A percentile compares a stretch with the other conserved stretches of the same genome.
These are phyloP conservation scores for Rhizophora apiculata DNA, from an alignment of 345 rosid genomes.

Conservation along the genomic window DNA sequence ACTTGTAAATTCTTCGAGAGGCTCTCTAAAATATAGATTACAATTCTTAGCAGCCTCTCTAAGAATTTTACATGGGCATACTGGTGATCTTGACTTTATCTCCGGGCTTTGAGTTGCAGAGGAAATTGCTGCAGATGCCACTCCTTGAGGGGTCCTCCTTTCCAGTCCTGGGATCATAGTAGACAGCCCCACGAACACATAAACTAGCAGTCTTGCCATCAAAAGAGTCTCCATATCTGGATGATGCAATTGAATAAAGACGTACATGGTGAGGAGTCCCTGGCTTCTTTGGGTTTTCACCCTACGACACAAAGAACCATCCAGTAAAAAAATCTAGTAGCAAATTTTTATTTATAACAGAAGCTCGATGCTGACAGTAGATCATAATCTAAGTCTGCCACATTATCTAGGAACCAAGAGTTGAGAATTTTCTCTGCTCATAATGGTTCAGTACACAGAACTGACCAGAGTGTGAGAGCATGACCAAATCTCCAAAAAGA, in stretches of 20 bases:
- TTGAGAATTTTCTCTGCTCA: no score
- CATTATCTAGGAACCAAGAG: no score
- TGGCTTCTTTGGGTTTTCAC: slow-evolving; percentile 95
- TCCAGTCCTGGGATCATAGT: slow-evolving; percentile 87
- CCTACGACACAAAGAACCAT: slow-evolving; percentile 35
- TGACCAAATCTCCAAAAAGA: no score
- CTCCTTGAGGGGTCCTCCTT: slow-evolving; percentile 86
- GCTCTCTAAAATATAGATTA: no score
- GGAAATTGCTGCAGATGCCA: slow-evolving; percentile 90
- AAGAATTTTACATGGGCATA: slow-evolving; percentile 21
- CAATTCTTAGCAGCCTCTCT: neutral
- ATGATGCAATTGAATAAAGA: slow-evolving; percentile 91
- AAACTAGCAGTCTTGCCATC: slow-evolving; percentile 89
- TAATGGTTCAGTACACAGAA: no score
- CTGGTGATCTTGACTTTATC: slow-evolving; percentile 83
- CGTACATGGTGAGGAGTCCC: slow-evolving; percentile 85
- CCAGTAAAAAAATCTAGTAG: neutral
- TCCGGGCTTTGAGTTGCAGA: slow-evolving; percentile 87
- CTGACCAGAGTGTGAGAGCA: no score
- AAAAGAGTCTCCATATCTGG: slow-evolving; percentile 87
- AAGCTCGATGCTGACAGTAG: neutral
- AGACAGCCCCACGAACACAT: slow-evolving; percentile 96
- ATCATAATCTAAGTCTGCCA: neutral
- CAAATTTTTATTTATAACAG: neutral
- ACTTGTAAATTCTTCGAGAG: neutral